Evolutionary conservation across 176 grass and related monocot genomes (phyloP).

Genomic region (Stipa capillata): DNA sequence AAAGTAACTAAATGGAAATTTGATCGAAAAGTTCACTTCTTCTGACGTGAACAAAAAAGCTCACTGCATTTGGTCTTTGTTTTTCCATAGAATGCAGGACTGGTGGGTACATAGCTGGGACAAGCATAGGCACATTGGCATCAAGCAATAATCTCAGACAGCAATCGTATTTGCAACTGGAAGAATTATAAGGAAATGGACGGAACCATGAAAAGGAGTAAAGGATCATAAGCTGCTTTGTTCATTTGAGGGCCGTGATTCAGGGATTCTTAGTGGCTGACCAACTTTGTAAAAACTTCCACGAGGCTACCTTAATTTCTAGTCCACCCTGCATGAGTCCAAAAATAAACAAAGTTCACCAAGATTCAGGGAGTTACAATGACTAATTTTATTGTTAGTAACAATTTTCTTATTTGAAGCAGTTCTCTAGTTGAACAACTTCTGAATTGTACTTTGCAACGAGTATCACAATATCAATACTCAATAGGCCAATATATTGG

Average conservation of each 20-base stretch:
- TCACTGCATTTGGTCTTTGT: background rate
- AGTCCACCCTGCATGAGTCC: background rate
- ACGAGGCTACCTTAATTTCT: background rate
- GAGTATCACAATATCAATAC: background rate
- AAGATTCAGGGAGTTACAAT: background rate
- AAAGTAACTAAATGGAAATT: background rate
- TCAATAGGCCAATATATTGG: background rate
- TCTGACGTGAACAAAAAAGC: background rate
- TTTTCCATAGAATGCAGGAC: conserved; percentile 75
- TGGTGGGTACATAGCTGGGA: conserved; percentile 81
- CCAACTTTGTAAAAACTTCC: background rate
- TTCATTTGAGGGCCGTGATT: background rate
- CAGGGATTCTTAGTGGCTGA: background rate
- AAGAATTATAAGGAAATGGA: background rate
- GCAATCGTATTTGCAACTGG: conserved; percentile 13
- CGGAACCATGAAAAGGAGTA: background rate
- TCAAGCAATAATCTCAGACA: conserved; percentile 10
- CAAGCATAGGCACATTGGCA: conserved; percentile 59
- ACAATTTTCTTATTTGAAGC: background rate
- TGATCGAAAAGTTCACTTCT: background rate
- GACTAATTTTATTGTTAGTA: background rate
- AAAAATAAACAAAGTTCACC: background rate
- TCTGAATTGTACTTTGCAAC: background rate
- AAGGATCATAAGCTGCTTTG: too few species aligned
- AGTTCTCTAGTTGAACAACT: background rate